Percentiles rank a stretch among this genome's conserved stretches.
phyloP scores from a whole-genome alignment of 345 rosid genomes.

The Melaleuca quinquenervia region DNA sequence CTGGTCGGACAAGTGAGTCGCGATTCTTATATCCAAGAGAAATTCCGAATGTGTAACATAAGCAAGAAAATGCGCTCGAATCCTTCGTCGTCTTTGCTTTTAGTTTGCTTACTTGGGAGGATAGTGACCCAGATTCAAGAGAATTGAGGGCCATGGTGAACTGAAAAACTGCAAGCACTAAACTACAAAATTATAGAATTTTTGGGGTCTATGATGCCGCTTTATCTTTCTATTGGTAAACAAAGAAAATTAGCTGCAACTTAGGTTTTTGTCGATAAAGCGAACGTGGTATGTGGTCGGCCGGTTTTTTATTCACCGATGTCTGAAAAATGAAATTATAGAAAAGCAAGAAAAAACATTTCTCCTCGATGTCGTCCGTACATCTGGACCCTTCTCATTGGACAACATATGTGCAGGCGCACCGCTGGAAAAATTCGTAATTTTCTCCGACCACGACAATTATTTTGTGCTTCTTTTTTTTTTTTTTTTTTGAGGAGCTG shows the following conservation, averaged over 20 bases:
- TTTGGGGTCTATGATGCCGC: not conserved
- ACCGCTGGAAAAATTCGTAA: not conserved
- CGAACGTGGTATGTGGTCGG: not conserved
- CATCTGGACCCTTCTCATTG: no score
- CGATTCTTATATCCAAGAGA: not conserved
- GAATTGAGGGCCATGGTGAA: not conserved
- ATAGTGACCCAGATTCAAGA: not conserved
- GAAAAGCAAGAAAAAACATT: no score
- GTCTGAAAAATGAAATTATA: not conserved
- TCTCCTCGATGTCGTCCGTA: no score
- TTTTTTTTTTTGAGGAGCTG: not conserved
- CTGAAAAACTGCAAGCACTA: not conserved
- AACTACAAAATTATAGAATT: not conserved
- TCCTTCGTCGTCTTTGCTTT: no score
- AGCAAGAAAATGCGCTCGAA: not conserved
- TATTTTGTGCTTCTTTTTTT: not conserved
- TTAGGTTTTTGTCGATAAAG: not conserved
- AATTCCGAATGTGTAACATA: not conserved
- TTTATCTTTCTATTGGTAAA: not conserved
- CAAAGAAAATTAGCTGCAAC: not conserved
- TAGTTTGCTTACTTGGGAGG: not conserved
- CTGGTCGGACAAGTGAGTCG: fast-evolving
- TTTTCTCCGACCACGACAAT: not conserved
- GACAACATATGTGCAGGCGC: no score
- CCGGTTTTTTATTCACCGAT: not conserved